A percentile compares a stretch with the other conserved stretches of the same genome.
Conservation (phyloP, 352 stramenopile species). For the Globisporangium heterothallicum region DNA sequence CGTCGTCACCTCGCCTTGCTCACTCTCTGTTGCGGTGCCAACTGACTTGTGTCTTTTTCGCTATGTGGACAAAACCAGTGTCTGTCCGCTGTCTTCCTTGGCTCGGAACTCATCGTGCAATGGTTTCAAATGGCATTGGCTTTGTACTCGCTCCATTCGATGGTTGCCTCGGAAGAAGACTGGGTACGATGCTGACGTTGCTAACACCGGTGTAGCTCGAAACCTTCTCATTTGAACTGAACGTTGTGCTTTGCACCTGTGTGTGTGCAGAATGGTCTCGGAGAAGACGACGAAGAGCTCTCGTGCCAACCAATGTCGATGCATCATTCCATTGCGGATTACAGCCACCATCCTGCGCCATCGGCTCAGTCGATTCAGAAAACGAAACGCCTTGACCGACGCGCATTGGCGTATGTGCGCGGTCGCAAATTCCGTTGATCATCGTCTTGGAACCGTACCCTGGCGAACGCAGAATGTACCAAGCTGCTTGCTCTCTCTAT, state of each 20-base stretch:
- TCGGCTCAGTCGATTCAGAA: conserved; percentile 71
- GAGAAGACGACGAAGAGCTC: conserved; percentile 58
- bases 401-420: conserved; percentile 66
- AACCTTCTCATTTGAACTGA: too few relatives aligned
- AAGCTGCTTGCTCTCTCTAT: background rate
- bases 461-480: background rate
- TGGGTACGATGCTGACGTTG: conserved; percentile 50
- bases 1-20: background rate
- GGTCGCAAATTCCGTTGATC: conserved; percentile 64
- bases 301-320: conserved; percentile 46
- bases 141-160: conserved; percentile 79
- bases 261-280: conserved; percentile 35
- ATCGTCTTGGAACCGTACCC: background rate
- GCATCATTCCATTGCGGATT: conserved; percentile 74
- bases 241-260: too few relatives aligned
- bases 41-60: conserved; percentile 1
- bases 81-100: conserved; percentile 75
- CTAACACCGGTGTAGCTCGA: too few relatives aligned
- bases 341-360: conserved; percentile 58
- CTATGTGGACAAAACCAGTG: conserved; percentile 28
- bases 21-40: background rate
- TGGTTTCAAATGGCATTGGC: conserved; percentile 79
- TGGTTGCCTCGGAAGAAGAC: conserved; percentile 68
- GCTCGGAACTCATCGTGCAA: conserved; percentile 76
- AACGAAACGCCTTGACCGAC: conserved; percentile 70